Evolutionary conservation across 192 early-diverging fungal genomes (phyloP), one percentile per base, ranked within the genome.

Genomic region (Chytriomyces confervae): DNA sequence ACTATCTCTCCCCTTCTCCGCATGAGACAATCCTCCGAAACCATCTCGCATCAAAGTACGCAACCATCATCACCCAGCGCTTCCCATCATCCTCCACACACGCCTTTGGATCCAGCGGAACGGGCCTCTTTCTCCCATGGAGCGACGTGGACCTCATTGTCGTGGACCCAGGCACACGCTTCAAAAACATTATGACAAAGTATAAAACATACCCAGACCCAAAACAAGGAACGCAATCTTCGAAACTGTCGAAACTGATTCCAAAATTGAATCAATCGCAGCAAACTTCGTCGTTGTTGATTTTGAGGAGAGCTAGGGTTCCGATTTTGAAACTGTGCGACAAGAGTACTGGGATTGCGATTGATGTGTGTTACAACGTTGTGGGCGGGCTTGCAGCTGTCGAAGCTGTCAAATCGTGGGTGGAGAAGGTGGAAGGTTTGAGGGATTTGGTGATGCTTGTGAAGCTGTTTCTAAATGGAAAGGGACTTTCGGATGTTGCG

Each of bases 291-390:
- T 57, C 50, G 5, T 36, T 78, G n/a, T 27, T 47, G 20, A 13
- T 70, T 10, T 6, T 78, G 16, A 20, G 60, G 46, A 23, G 48
- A 18, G 77, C 77, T 9, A 8, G 64, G 1, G 77, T 78, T 46
- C 77, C 77, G 5, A 70, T 78, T 48, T 23, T 70, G 49, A 78
- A 78, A 61, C 43, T 78, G 50, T 11, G 11, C 5, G 77, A 78
- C 29, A 24, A 11, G 11, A 10, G 13, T 8, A 62, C 77, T n/a
- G 66, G 67, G n/a, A 44, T 78, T 20, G 20, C 8, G n/a, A 10
- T 78, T 20, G 77, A 78, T 48, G 47, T 78, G 46, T 69, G 50
- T 11, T 78, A 70, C 29, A 62, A 61, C 27, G 50, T 60, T 1
- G 0, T 18, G 47, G 50, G 57, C 11, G 69, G 69, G 18, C 23